These are phyloP conservation scores for Plasmodium inui DNA, from an alignment of 169 alveolate species.

Conservation along the genomic window DNA sequence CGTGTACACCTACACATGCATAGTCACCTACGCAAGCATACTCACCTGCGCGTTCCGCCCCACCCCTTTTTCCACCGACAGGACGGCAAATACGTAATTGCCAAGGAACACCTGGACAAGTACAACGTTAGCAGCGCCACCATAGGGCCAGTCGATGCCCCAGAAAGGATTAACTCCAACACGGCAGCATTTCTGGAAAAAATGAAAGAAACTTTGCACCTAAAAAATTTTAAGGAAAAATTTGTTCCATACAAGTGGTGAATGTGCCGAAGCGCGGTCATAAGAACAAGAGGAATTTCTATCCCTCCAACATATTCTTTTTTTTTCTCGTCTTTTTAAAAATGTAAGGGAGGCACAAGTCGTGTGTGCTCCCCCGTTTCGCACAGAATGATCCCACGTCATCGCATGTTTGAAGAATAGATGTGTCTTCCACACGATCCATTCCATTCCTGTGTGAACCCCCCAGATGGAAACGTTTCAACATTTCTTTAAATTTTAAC, in stretches of 20 bases:
- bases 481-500: neutral
- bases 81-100: constrained; percentile 65
- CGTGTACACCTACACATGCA: neutral
- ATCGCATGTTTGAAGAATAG: neutral
- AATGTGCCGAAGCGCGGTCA: neutral
- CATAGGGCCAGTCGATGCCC: constrained; percentile 72
- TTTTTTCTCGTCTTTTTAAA: neutral
- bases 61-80: neutral
- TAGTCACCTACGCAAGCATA: neutral
- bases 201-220: constrained; percentile 70
- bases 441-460: neutral
- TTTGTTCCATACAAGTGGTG: constrained; percentile 75
- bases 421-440: neutral
- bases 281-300: neutral
- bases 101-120: constrained; percentile 67
- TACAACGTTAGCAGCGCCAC: constrained; percentile 55
- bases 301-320: neutral
- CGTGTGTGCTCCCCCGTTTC: neutral
- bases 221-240: constrained; percentile 73
- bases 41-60: neutral
- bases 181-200: constrained; percentile 64
- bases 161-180: constrained; percentile 59
- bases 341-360: neutral
- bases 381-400: neutral
- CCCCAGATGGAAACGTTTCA: neutral